A percentile compares a stretch with the other conserved stretches of the same genome.
Conservation (phyloP, 495 filamentous ascomycete genomes). For the Chlorociboria aeruginascens region DNA sequence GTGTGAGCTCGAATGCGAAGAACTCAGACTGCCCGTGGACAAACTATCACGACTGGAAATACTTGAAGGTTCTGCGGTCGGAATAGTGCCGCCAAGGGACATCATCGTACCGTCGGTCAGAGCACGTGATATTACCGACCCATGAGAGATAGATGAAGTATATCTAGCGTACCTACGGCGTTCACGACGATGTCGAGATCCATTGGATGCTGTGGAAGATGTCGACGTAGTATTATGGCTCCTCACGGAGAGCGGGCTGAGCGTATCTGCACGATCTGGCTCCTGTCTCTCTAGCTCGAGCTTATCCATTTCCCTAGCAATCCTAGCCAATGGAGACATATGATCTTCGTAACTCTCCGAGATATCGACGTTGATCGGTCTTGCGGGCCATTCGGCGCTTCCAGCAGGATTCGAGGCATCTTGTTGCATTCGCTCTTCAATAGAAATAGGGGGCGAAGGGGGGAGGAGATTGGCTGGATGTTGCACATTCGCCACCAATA, state of each 20-base stretch:
- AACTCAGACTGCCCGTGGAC: slow-evolving; percentile 38
- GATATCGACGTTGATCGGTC: slow-evolving; percentile 42
- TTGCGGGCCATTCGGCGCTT: slow-evolving; percentile 26
- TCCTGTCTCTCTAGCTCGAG: slow-evolving; percentile 37
- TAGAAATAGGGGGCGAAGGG: slow-evolving; percentile 63
- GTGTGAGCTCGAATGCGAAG: slow-evolving; percentile 51
- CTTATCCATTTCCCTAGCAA: slow-evolving; percentile 47
- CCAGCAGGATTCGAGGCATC: slow-evolving; percentile 27
- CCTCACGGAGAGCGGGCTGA: slow-evolving; percentile 50
- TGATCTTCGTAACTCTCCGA: slow-evolving; percentile 55
- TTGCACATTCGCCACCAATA: slow-evolving; percentile 71
- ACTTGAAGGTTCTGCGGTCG: slow-evolving; percentile 24
- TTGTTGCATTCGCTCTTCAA: slow-evolving; percentile 48
- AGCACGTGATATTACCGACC: slow-evolving; percentile 35
- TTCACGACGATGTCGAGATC: slow-evolving; percentile 24
- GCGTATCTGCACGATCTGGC: slow-evolving; percentile 43
- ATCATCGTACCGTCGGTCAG: slow-evolving; percentile 48
- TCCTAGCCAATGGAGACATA: slow-evolving; percentile 53
- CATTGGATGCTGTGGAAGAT: slow-evolving; percentile 38
- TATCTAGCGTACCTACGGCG: slow-evolving; percentile 15
- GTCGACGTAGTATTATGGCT: slow-evolving; percentile 47
- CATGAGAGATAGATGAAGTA: slow-evolving; percentile 16
- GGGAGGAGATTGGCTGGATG: slow-evolving; percentile 65
- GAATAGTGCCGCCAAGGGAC: slow-evolving; percentile 46
- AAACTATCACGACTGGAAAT: slow-evolving; percentile 40